Evolutionary conservation across 257 asterid genomes (phyloP).

Genomic region (Orobanche coerulescens): DNA sequence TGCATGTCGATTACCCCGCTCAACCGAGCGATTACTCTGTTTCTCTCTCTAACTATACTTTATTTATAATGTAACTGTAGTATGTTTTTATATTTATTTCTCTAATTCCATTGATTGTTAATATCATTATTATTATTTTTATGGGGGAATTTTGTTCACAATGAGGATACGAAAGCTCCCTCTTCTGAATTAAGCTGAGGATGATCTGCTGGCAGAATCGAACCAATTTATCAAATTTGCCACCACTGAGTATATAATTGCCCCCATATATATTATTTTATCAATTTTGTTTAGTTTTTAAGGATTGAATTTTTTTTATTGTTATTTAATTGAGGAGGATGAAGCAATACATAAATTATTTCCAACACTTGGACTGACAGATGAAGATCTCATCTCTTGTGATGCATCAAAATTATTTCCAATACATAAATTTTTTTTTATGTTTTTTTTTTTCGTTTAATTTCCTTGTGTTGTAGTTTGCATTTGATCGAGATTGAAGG

Average conservation of each 20-base stretch:
- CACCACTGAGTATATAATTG: slow-evolving; percentile 73
- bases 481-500: not conserved
- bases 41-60: not conserved
- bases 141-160: slow-evolving; percentile 24
- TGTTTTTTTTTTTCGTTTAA: not conserved
- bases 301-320: not conserved
- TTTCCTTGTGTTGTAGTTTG: not conserved
- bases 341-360: slow-evolving; percentile 28
- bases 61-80: not conserved
- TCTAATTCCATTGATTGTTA: not conserved
- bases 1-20: slow-evolving; percentile 89
- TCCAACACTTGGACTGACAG: slow-evolving; percentile 69
- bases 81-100: not conserved
- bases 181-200: slow-evolving; percentile 69
- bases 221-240: slow-evolving; percentile 50
- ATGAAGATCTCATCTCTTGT: slow-evolving; percentile 31
- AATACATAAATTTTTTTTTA: not conserved
- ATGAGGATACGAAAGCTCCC: slow-evolving; percentile 87
- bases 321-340: slow-evolving; percentile 31
- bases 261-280: no score
- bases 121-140: not conserved
- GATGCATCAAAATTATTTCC: slow-evolving; percentile 11
- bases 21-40: slow-evolving; percentile 62
- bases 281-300: not conserved
- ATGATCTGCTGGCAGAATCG: slow-evolving; percentile 82